phyloP scores from a whole-genome alignment of 352 stramenopile genomes.

The Phytophthora citrophthora region DNA sequence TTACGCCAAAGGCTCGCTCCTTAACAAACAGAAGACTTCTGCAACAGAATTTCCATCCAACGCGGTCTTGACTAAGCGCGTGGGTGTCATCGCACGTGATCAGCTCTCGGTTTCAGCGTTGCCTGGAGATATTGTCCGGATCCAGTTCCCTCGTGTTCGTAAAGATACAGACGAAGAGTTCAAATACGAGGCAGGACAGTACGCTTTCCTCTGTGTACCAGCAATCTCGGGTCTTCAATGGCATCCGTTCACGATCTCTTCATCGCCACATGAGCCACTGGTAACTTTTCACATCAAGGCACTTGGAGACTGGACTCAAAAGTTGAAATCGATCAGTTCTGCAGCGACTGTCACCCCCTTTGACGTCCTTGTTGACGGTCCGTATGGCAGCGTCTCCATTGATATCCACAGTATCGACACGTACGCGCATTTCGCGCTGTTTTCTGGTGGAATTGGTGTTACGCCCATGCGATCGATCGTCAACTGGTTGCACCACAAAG shows the following conservation, averaged over 20 bases:
- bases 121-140: constrained; percentile 6
- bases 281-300: constrained; percentile 63
- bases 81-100: constrained; percentile 16
- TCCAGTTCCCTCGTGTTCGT: constrained; percentile 15
- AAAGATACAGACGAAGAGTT: constrained; percentile 35
- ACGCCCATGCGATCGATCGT: constrained; percentile 19
- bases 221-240: constrained; percentile 61
- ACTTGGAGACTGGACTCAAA: constrained; percentile 59
- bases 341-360: constrained; percentile 5
- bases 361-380: constrained; percentile 46
- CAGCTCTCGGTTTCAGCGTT: constrained; percentile 1
- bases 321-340: constrained; percentile 27
- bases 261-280: constrained; percentile 56
- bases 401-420: constrained; percentile 5
- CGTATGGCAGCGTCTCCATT: constrained; percentile 37
- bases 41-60: background rate
- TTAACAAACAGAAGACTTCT: constrained; percentile 6
- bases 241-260: constrained; percentile 88
- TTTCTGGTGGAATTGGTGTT: constrained; percentile 17
- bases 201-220: constrained; percentile 52
- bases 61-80: constrained; percentile 9
- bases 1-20: constrained; percentile 13
- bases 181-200: constrained; percentile 32
- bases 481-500: constrained; percentile 29
- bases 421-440: constrained; percentile 17